Conservation (phyloP, 331 rosid species). For the Malus hybrid region DNA sequence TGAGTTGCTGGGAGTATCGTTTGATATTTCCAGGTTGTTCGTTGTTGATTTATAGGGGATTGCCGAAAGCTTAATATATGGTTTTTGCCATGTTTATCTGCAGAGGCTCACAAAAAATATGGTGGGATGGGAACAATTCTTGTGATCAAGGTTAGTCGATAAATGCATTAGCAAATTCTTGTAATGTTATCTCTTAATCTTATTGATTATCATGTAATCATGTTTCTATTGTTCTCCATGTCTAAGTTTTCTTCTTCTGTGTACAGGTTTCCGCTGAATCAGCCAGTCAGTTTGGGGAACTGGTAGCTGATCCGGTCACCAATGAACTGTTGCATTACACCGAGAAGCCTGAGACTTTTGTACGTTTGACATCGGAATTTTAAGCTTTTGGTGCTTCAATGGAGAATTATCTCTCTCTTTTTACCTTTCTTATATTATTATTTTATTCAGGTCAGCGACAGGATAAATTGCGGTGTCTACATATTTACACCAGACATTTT, state of each 20-base stretch:
- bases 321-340: conserved; percentile 92
- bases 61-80: conserved; percentile 5
- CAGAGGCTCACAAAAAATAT: conserved; percentile 78
- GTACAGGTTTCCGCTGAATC: conserved; percentile 83
- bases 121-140: conserved; percentile 95
- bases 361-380: conserved; percentile 21
- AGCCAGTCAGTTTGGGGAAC: conserved; percentile 81
- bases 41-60: conserved; percentile 11
- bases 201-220: neutral
- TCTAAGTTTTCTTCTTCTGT: neutral
- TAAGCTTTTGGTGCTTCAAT: neutral
- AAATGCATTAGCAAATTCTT: neutral
- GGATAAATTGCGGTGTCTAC: conserved; percentile 87
- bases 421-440: conserved; percentile 4
- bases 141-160: conserved; percentile 70
- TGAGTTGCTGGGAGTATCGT: conserved; percentile 12
- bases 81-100: conserved; percentile 8
- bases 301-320: conserved; percentile 82
- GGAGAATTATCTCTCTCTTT: conserved; percentile 1
- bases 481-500: conserved; percentile 81
- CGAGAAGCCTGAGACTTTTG: conserved; percentile 95
- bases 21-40: neutral
- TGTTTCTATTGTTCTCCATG: neutral
- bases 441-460: conserved; percentile 68
- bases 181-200: neutral